Evolutionary conservation across 108 stramenopile species (phyloP), one percentile per base, ranked within the genome.

Genomic region (Cyclotella atomus): DNA sequence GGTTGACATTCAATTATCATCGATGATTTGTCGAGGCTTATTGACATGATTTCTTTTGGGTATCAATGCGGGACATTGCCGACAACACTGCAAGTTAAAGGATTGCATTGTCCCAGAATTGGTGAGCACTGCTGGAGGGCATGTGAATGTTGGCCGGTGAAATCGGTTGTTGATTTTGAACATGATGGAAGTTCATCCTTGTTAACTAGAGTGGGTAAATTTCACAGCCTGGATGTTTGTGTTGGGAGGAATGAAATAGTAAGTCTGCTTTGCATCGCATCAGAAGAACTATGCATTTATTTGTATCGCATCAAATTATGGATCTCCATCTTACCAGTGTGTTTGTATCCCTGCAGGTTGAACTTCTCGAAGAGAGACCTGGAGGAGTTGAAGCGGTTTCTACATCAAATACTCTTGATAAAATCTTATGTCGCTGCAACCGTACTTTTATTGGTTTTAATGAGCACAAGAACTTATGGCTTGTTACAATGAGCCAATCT

Each of bases 181-280:
- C n/a, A 19, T 49, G 47, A 19, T 19, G 47, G n/a, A 49, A 19
- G 47, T n/a, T n/a, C n/a, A n/a, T n/a, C n/a, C 12, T 41, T 41
- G 38, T 7, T 9, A 12, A 12, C 12, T n/a, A n/a, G n/a, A n/a
- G n/a, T n/a, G 47, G 4, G 12, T 12, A 49, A 49, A 12, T 12
- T n/a, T 49, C 47, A 49, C n/a, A 49, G 47, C n/a, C 47, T 19
- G 4, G n/a, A 49, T 49, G 47, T 49, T n/a, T 49, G 10, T n/a
- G n/a, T 49, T 49, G 10, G 47, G 16, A 49, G 47, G n/a, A 12
- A 41, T 49, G n/a, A 19, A 49, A 4, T 12, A 49, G 47, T 49
- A 19, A 19, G 47, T 49, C 16, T n/a, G 47, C n/a, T 49, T 49
- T 10, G n/a, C 47, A 49, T 49, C n/a, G 9, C 47, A 12, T 17